Evolutionary conservation across 352 stramenopile species (phyloP).

Genomic region (Phytopythium delawarense): DNA sequence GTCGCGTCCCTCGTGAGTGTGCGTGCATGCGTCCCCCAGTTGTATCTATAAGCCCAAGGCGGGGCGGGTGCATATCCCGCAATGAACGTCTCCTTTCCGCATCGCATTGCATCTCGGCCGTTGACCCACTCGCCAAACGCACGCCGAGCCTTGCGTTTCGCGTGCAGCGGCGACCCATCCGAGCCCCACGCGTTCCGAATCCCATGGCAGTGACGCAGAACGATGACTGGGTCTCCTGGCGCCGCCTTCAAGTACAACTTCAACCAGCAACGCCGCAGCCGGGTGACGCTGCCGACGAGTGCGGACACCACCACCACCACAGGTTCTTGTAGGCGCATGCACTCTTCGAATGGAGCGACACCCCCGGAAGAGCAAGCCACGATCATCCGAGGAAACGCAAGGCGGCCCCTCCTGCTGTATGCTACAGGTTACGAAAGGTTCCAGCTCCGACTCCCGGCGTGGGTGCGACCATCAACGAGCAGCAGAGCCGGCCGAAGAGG

Average conservation of each 20-base stretch:
- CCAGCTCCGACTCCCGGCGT: too few species aligned
- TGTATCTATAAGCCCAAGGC: constrained; percentile 3
- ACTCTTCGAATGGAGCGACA: not conserved
- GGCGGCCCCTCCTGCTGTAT: too few species aligned
- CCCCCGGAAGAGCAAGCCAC: not conserved
- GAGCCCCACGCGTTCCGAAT: not conserved
- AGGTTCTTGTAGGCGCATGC: not conserved
- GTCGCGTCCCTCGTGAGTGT: not conserved
- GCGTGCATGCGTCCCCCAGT: not conserved
- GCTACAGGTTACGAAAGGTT: too few species aligned
- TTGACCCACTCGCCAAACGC: not conserved
- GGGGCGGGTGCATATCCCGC: constrained; percentile 1
- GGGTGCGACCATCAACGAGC: too few species aligned
- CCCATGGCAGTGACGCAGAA: too few species aligned
- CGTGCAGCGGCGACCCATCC: not conserved
- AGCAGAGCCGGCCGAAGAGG: too few species aligned
- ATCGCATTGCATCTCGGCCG: not conserved
- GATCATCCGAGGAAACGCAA: too few species aligned
- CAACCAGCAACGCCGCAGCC: not conserved
- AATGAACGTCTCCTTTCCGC: not conserved
- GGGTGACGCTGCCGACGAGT: not conserved
- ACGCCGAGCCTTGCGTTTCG: not conserved
- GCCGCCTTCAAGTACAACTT: not conserved
- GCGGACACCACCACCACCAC: not conserved
- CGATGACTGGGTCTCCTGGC: not conserved